phyloP scores from a whole-genome alignment of 2,329 filamentous ascomycete genomes.

The Colletotrichum tropicicola region DNA sequence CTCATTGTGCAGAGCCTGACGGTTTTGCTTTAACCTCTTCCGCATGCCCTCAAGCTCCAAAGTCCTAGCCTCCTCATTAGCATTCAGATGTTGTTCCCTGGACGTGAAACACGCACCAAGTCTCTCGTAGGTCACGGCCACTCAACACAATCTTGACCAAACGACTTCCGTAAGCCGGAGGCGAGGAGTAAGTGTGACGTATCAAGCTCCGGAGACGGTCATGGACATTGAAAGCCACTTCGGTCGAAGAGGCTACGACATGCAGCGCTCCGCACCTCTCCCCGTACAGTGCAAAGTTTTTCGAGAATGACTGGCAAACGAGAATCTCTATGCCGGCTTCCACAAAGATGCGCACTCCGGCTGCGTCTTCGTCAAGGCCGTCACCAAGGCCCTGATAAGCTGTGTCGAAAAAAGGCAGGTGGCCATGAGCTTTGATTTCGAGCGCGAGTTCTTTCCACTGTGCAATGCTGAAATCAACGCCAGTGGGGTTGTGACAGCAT shows the following conservation, averaged over 20 bases:
- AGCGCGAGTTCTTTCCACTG: conserved; percentile 41
- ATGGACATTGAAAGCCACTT: conserved; percentile 15
- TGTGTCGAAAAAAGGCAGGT: conserved; percentile 45
- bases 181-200: conserved; percentile 11
- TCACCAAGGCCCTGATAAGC: conserved; percentile 47
- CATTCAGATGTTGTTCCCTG: neutral
- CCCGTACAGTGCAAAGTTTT: conserved; percentile 48
- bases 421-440: conserved; percentile 32
- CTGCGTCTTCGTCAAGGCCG: conserved; percentile 43
- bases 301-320: conserved; percentile 47
- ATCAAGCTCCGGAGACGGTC: conserved; percentile 23
- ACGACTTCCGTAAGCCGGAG: conserved; percentile 14
- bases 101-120: neutral
- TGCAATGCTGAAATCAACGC: conserved; percentile 39
- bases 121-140: neutral
- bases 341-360: conserved; percentile 37
- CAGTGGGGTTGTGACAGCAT: conserved; percentile 48
- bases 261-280: conserved; percentile 43
- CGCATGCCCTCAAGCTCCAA: conserved; percentile 5
- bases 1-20: neutral
- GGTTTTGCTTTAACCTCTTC: neutral
- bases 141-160: conserved; percentile 11
- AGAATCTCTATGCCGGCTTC: conserved; percentile 39
- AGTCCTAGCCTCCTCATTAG: neutral
- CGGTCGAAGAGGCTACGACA: neutral